A percentile compares a stretch with the other conserved stretches of the same genome.
These are phyloP conservation scores for Penstemon eatonii DNA, from an alignment of 257 asterid genomes.

Conservation along the genomic window DNA sequence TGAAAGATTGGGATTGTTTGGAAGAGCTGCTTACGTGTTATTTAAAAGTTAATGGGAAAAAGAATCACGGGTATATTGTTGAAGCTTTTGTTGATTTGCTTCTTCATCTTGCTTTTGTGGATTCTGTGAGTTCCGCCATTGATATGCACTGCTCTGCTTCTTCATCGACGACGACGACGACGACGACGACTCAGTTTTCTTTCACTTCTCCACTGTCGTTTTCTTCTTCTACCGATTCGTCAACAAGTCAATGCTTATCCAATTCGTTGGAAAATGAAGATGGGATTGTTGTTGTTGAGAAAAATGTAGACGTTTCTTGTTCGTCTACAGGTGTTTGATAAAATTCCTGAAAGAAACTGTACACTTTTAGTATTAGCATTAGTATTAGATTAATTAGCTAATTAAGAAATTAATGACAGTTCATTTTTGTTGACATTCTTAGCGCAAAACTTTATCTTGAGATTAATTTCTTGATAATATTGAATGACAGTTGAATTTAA, in stretches of 20 bases:
- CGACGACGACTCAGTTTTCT: constrained; percentile 33
- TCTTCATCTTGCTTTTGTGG: constrained; percentile 30
- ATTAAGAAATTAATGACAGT: neutral
- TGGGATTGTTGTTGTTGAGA: constrained; percentile 26
- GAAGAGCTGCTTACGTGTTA: constrained; percentile 65
- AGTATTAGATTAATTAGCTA: neutral
- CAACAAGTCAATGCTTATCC: constrained; percentile 40
- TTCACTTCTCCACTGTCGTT: constrained; percentile 69
- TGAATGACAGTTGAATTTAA: constrained; percentile 8
- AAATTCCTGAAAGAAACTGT: neutral
- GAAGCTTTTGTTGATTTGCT: constrained; percentile 79
- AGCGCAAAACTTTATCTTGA: neutral
- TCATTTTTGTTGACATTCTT: neutral
- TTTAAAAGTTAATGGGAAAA: constrained; percentile 45
- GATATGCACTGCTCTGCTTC: constrained; percentile 35
- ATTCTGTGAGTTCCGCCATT: constrained; percentile 8
- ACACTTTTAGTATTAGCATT: neutral
- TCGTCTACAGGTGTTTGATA: constrained; percentile 24
- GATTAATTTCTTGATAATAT: no score
- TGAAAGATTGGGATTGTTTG: constrained; percentile 52
- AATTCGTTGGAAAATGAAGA: constrained; percentile 36
- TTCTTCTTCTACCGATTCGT: constrained; percentile 45
- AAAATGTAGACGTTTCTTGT: constrained; percentile 25
- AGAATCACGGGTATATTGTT: constrained; percentile 58
- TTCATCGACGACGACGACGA: constrained; percentile 7